A percentile compares a stretch with the other conserved stretches of the same genome.
Evolutionary conservation across 768 basidiomycete species (phyloP).

Genomic region (Coprinopsis strossmayeri): DNA sequence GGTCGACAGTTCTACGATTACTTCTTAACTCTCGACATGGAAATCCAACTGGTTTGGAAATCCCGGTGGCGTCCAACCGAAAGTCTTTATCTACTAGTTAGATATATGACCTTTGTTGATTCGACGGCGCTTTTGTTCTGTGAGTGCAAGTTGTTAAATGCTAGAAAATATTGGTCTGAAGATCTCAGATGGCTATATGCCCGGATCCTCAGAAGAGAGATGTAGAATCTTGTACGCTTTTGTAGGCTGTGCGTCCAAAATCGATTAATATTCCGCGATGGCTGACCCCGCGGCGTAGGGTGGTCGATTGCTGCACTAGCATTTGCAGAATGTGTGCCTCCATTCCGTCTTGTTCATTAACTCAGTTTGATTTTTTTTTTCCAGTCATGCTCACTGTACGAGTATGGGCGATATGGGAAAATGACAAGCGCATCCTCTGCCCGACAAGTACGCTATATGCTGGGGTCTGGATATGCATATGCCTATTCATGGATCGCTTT

Average conservation of each 20-base stretch:
- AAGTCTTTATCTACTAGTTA: constrained; percentile 19
- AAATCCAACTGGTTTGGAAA: constrained; percentile 18
- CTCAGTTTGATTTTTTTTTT: background rate
- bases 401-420: background rate
- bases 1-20: constrained; percentile 16
- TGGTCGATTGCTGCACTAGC: too few relatives aligned
- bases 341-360: too few relatives aligned
- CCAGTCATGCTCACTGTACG: background rate
- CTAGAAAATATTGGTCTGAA: too few relatives aligned
- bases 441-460: background rate
- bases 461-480: background rate
- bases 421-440: background rate
- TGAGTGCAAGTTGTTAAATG: constrained; percentile 8
- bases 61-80: constrained; percentile 17
- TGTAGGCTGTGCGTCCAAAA: background rate
- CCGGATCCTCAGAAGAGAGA: background rate
- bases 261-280: background rate
- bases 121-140: constrained; percentile 12
- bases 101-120: constrained; percentile 21
- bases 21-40: constrained; percentile 18
- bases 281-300: too few relatives aligned
- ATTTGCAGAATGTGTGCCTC: too few relatives aligned
- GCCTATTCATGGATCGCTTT: background rate
- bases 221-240: background rate
- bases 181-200: background rate